These are phyloP conservation scores for Peronosclerospora sorghi DNA, from an alignment of 352 stramenopile species.

Conservation along the genomic window DNA sequence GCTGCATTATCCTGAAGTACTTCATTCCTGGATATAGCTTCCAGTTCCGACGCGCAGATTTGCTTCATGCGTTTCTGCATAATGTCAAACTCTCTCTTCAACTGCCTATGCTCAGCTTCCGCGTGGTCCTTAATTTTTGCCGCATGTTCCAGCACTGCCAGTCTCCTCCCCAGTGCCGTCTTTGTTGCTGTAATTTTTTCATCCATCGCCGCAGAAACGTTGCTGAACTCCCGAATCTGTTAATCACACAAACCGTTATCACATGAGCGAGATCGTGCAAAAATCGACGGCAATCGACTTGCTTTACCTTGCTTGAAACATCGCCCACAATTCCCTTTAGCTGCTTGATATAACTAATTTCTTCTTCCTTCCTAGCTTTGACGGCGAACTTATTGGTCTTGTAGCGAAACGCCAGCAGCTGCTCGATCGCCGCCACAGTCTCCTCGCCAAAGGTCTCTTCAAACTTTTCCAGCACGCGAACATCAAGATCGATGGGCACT, in stretches of 20 bases:
- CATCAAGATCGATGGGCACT: constrained; percentile 4
- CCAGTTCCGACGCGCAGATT: constrained; percentile 27
- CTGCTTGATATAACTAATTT: constrained; percentile 42
- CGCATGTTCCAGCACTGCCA: constrained; percentile 26
- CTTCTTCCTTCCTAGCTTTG: constrained; percentile 46
- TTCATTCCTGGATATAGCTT: constrained; percentile 19
- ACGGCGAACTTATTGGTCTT: constrained; percentile 65
- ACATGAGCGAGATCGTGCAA: background rate
- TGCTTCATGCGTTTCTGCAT: constrained; percentile 23
- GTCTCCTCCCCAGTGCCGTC: constrained; percentile 21
- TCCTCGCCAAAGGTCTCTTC: too few relatives aligned
- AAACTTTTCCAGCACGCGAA: too few relatives aligned
- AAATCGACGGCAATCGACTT: background rate
- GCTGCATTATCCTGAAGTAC: constrained; percentile 25
- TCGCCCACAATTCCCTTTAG: constrained; percentile 32
- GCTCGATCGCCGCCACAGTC: too few relatives aligned
- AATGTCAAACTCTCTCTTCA: constrained; percentile 15
- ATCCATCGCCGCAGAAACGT: too few relatives aligned
- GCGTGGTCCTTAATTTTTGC: constrained; percentile 25
- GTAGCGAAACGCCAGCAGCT: constrained; percentile 40
- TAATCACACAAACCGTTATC: background rate
- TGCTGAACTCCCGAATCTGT: constrained; percentile 36
- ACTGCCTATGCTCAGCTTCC: too few relatives aligned
- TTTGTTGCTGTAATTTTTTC: constrained; percentile 24
- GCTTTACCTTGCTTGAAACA: constrained; percentile 25